These are phyloP conservation scores for Pythium folliculosum DNA, from an alignment of 352 stramenopile genomes.

Conservation along the genomic window DNA sequence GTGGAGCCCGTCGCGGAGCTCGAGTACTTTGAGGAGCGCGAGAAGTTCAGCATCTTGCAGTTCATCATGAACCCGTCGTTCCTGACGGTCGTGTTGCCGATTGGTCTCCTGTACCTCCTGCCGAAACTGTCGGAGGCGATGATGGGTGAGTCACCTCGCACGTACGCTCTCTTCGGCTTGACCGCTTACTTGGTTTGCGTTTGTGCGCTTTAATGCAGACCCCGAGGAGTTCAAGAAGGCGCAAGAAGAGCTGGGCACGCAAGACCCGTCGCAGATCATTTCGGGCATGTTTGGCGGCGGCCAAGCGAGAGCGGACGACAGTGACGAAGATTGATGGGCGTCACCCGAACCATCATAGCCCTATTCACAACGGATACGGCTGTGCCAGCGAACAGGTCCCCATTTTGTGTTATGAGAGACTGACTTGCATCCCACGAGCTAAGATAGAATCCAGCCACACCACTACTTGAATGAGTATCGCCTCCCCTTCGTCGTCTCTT, in stretches of 20 bases:
- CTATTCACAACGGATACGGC: too few species aligned
- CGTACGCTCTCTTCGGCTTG: too few species aligned
- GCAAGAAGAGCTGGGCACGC: slow-evolving; percentile 78
- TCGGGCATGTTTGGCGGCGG: slow-evolving; percentile 74
- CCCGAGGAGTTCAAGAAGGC: slow-evolving; percentile 88
- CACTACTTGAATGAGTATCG: too few species aligned
- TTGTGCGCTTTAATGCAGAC: slow-evolving; percentile 35
- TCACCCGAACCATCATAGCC: neutral
- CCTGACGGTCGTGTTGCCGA: slow-evolving; percentile 74
- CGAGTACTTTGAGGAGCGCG: slow-evolving; percentile 82
- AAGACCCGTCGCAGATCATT: slow-evolving; percentile 69
- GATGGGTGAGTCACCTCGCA: slow-evolving; percentile 57
- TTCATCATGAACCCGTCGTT: slow-evolving; percentile 85
- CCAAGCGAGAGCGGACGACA: slow-evolving; percentile 52
- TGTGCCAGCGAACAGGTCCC: too few species aligned
- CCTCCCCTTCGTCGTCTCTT: neutral
- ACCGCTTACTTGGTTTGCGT: neutral
- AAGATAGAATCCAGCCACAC: slow-evolving; percentile 15
- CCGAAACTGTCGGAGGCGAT: slow-evolving; percentile 80
- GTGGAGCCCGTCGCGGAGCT: slow-evolving; percentile 69
- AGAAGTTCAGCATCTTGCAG: slow-evolving; percentile 78
- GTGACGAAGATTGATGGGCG: slow-evolving; percentile 57
- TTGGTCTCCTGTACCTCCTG: slow-evolving; percentile 77
- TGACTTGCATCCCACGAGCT: neutral
- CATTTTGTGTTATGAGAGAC: neutral